Percentiles rank a stretch among this genome's conserved stretches.
phyloP scores from a whole-genome alignment of 176 grass and related monocot genomes.

The maize (Zea mays) region DNA sequence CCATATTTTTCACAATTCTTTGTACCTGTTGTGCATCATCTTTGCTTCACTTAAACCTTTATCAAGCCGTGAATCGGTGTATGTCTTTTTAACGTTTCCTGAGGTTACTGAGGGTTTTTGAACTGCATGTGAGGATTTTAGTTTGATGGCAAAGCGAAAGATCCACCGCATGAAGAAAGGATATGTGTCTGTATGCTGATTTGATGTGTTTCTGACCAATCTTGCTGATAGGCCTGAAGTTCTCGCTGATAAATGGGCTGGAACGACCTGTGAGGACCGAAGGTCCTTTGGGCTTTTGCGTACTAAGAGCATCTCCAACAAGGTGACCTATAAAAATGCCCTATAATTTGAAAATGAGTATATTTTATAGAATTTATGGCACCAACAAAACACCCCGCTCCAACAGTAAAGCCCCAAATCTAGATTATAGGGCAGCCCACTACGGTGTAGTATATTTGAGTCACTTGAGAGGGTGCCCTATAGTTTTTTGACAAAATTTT shows the following conservation, averaged over 20 bases:
- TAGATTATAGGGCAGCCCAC: too few relatives aligned
- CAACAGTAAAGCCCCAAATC: too few relatives aligned
- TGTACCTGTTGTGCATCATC: slow-evolving; percentile 40
- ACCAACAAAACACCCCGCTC: too few relatives aligned
- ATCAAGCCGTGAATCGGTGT: background rate
- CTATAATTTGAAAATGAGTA: too few relatives aligned
- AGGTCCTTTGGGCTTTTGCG: background rate
- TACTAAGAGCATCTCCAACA: too few relatives aligned
- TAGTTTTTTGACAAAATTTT: too few relatives aligned
- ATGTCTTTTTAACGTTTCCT: background rate
- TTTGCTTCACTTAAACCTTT: background rate
- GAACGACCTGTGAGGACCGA: background rate
- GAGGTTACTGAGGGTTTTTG: slow-evolving; percentile 5
- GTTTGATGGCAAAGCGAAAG: background rate
- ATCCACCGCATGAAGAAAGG: too few relatives aligned
- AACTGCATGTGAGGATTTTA: background rate
- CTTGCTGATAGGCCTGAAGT: background rate
- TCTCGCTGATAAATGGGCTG: background rate
- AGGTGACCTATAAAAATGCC: too few relatives aligned
- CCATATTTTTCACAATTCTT: slow-evolving; percentile 34
- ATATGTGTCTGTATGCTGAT: background rate
- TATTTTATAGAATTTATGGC: too few relatives aligned
- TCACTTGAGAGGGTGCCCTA: too few relatives aligned
- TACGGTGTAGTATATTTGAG: too few relatives aligned
- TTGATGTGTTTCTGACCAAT: background rate